Conservation (phyloP, 352 stramenopile species). For the Aphanomyces cochlioides region DNA sequence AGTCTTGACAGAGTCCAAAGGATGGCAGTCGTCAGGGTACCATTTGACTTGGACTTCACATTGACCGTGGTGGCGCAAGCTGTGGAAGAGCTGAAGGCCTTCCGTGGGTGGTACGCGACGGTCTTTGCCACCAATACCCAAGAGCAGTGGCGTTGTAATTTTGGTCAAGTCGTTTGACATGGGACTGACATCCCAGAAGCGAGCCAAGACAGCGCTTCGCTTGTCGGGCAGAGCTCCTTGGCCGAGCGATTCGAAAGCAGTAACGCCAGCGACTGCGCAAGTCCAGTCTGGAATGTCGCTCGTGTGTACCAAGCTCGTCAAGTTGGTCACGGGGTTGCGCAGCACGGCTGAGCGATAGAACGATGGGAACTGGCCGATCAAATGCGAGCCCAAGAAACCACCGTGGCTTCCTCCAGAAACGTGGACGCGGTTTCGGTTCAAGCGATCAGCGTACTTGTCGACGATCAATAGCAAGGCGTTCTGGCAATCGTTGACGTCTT, state of each 20-base stretch:
- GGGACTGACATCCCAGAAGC: conserved; percentile 87
- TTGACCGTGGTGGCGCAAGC: conserved; percentile 56
- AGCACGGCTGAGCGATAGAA: conserved; percentile 90
- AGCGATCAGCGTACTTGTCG: conserved; percentile 45
- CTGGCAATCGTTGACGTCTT: conserved; percentile 93
- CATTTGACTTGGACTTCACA: conserved; percentile 51
- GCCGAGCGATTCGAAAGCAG: conserved; percentile 80
- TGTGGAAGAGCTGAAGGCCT: conserved; percentile 91
- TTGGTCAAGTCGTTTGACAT: conserved; percentile 81
- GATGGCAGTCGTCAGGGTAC: conserved; percentile 75
- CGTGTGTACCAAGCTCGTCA: conserved; percentile 89
- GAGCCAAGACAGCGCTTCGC: conserved; percentile 55
- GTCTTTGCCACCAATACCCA: conserved; percentile 90
- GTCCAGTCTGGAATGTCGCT: conserved; percentile 98
- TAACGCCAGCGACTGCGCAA: conserved; percentile 79
- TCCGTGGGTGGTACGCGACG: conserved; percentile 87
- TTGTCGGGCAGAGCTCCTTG: conserved; percentile 45
- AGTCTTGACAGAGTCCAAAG: conserved; percentile 59
- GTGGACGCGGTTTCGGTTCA: conserved; percentile 80
- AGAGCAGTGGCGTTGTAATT: conserved; percentile 86
- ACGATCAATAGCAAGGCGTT: conserved; percentile 72
- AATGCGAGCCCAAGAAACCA: conserved; percentile 91
- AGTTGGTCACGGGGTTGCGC: conserved; percentile 92
- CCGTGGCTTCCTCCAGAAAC: conserved; percentile 94
- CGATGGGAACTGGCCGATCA: conserved; percentile 91